phyloP scores from a whole-genome alignment of 2,329 filamentous ascomycete genomes.

The Hawksworthiomyces lignivorus region DNA sequence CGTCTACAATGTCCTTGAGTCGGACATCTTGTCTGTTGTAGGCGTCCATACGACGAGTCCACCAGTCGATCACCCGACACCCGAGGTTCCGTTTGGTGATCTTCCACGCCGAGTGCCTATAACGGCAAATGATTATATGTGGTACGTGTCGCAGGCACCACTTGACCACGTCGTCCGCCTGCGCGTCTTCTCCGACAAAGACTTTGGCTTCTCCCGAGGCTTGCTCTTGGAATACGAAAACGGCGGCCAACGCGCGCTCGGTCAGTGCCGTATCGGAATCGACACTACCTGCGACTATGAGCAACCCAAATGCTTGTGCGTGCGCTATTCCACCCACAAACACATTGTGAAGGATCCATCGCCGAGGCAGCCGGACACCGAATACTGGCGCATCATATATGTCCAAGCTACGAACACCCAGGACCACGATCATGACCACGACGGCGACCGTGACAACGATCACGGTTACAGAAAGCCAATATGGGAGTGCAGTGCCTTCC shows the following conservation, averaged over 20 bases:
- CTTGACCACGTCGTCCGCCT: background rate
- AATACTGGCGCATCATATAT: background rate
- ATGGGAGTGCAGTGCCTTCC: background rate
- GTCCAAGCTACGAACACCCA: background rate
- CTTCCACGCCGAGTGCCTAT: background rate
- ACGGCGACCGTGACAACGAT: no score
- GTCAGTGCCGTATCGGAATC: slow-evolving; percentile 2
- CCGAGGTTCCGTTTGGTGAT: slow-evolving; percentile 20
- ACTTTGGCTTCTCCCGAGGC: background rate
- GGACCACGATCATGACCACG: background rate
- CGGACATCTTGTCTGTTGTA: background rate
- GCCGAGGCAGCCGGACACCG: background rate
- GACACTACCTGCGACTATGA: background rate
- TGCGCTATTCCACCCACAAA: background rate
- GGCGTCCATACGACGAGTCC: background rate
- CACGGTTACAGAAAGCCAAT: no score
- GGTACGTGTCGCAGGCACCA: background rate
- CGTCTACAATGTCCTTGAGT: background rate
- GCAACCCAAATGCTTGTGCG: background rate
- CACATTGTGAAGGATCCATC: background rate
- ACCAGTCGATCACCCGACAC: slow-evolving; percentile 21
- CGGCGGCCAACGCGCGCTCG: slow-evolving; percentile 2
- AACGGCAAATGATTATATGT: background rate
- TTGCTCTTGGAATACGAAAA: background rate
- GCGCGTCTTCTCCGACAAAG: background rate